Percentiles rank a stretch among this genome's conserved stretches.
These are phyloP conservation scores for Hypericum androsaemum DNA, from an alignment of 345 rosid genomes.

Conservation along the genomic window DNA sequence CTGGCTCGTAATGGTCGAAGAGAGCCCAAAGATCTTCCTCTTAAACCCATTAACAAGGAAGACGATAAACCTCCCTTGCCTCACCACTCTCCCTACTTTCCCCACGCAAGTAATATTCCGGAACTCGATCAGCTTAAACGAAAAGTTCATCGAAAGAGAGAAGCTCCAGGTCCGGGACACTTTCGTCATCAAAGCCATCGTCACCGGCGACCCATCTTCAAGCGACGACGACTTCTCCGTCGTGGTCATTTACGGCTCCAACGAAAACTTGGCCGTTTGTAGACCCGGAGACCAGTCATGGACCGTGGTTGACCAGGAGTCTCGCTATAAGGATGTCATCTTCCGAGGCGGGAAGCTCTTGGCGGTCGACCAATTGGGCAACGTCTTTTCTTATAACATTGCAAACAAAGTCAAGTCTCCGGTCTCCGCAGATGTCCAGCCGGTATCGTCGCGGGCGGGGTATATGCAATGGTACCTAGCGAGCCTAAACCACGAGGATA, in stretches of 20 bases:
- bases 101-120: not conserved
- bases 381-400: not conserved
- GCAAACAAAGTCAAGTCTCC: not conserved
- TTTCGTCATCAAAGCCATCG: conserved; percentile 6
- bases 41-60: too few species aligned
- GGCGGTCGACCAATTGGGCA: conserved; percentile 4
- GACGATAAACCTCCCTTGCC: too few species aligned
- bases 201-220: conserved; percentile 6
- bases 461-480: conserved; percentile 11
- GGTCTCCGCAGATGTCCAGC: not conserved
- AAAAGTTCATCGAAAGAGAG: conserved; percentile 5
- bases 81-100: conserved; percentile 1
- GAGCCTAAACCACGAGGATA: not conserved
- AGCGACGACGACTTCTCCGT: not conserved
- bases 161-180: conserved; percentile 10
- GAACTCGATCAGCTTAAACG: conserved; percentile 6
- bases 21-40: too few species aligned
- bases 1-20: too few species aligned
- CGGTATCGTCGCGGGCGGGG: not conserved
- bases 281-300: not conserved
- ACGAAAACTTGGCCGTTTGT: conserved; percentile 4
- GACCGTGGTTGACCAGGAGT: conserved; percentile 1
- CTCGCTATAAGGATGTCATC: conserved; percentile 6
- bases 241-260: conserved; percentile 5
- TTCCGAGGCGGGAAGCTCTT: conserved; percentile 3